Percentiles rank a stretch among this genome's conserved stretches.
These are phyloP conservation scores for Mucor plumbeus DNA, from an alignment of 371 early-diverging fungal genomes.

Conservation along the genomic window DNA sequence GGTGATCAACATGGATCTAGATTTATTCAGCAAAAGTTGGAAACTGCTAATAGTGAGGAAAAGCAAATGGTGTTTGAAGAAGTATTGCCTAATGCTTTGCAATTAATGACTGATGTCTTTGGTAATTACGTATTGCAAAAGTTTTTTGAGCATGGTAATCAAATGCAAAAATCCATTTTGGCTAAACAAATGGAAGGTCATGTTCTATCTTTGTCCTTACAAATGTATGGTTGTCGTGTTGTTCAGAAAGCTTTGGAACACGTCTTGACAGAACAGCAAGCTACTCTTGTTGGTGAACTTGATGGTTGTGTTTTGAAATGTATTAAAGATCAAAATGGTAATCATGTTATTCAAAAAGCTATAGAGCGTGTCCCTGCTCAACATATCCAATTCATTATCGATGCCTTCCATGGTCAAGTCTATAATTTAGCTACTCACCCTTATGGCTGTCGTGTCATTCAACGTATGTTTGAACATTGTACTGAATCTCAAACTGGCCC, in stretches of 20 bases:
- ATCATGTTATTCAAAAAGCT: constrained; percentile 99
- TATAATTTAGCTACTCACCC: constrained; percentile 97
- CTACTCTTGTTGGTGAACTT: constrained; percentile 88
- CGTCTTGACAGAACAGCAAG: constrained; percentile 86
- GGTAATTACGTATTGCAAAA: constrained; percentile 99
- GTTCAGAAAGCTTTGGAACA: constrained; percentile 99
- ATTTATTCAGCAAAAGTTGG: constrained; percentile 99
- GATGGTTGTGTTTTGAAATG: constrained; percentile 95
- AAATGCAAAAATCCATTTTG: constrained; percentile 83
- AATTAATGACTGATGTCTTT: constrained; percentile 99
- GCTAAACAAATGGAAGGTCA: constrained; percentile 95
- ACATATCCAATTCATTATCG: constrained; percentile 94
- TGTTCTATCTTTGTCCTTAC: constrained; percentile 90
- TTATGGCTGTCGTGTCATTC: constrained; percentile 99
- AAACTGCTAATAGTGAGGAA: constrained; percentile 90
- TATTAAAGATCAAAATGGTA: constrained; percentile 99
- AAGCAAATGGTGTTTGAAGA: constrained; percentile 96
- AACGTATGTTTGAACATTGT: constrained; percentile 99
- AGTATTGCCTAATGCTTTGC: constrained; percentile 89
- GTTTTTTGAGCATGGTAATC: constrained; percentile 96
- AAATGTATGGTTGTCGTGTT: constrained; percentile 99
- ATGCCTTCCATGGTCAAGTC: constrained; percentile 97
- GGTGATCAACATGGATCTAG: constrained; percentile 98
- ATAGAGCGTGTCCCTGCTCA: constrained; percentile 95
- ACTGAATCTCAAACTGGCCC: constrained; percentile 76